Base-by-base conservation (phyloP, 495 filamentous ascomycete genomes). In the Hamigera avellanea region DNA sequence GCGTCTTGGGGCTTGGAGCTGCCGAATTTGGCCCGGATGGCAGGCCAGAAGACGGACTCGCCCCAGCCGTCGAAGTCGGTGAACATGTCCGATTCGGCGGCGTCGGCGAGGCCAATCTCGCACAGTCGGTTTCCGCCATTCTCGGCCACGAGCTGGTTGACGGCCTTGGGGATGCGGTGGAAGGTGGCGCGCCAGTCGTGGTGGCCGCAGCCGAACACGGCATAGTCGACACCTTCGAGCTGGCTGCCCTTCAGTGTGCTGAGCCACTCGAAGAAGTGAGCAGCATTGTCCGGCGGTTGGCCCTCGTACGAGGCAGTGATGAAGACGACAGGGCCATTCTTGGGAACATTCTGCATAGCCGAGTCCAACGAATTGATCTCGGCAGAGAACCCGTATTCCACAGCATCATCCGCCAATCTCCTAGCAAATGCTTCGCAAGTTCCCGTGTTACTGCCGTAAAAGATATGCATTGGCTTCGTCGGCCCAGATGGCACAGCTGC, bases 241-340 rank as follows among this genome's bases (percentile, higher is more conserved):
- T 60, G 57, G 17, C 61, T 52, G 0, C 50, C 73, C 43, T 77
- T 64, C 9, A 78, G 50, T 7, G 29, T 41, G 33, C 68, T 59
- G 3, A 85, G 35, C 81, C 81, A 88, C 25, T 69, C 58, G 27
- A 77, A 67, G 45, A 86, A 88, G 34, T 75, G 69, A 1, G 64
- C 66, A 0, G 81, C 83, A 35, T 88, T 86, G 38, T 86, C 80
- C 0, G 82, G 74, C 0, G 83, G 81, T 37, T 82, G 63, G 3
- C 83, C 83, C 43, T 88, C 83, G 37, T 84, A 88, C 4, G 76
- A 80, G 0, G 80, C 71, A 2, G 78, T 75, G 42, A 86, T 67
- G 35, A 86, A 69, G 14, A 81, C 54, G 0, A 83, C 70, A 0
- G 81, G 80, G 6, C 70, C 63, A 8, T 69, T 66, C 38, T 64